Percentiles rank a stretch among this genome's conserved stretches.
Evolutionary conservation across 1,139 yeast genomes (phyloP).

Genomic region (Protomyces inundatus): DNA sequence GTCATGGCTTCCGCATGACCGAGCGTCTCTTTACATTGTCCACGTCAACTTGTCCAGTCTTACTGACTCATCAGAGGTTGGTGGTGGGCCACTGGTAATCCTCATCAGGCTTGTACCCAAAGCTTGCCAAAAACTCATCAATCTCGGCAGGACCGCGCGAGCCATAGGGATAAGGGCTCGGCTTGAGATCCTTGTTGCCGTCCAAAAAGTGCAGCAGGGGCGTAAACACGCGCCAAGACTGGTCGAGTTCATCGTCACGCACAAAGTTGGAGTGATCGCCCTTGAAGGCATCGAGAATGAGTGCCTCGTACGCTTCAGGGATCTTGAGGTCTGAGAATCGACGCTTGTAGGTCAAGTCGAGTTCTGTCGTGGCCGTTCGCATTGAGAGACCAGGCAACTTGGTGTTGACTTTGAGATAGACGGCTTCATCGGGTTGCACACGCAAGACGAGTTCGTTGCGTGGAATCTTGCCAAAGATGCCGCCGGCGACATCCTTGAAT

Average conservation of each 20-base stretch:
- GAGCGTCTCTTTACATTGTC: not conserved
- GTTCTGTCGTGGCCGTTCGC: constrained; percentile 75
- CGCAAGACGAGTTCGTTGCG: constrained; percentile 91
- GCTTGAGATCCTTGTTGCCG: constrained; percentile 42
- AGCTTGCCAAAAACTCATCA: constrained; percentile 54
- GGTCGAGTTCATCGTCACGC: constrained; percentile 93
- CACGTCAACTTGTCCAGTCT: not conserved
- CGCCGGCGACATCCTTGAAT: constrained; percentile 77
- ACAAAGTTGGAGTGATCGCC: constrained; percentile 97
- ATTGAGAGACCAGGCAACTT: constrained; percentile 89
- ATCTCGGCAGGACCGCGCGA: constrained; percentile 78
- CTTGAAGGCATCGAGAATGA: constrained; percentile 79
- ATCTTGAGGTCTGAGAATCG: constrained; percentile 77
- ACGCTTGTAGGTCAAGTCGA: constrained; percentile 76
- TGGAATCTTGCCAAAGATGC: constrained; percentile 74
- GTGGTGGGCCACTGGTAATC: constrained; percentile 69
- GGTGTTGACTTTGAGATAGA: constrained; percentile 84
- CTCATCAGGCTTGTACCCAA: constrained; percentile 64
- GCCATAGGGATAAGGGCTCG: constrained; percentile 80
- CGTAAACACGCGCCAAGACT: constrained; percentile 88
- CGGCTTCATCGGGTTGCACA: constrained; percentile 91
- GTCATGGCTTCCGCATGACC: too few relatives aligned
- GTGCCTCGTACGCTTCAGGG: constrained; percentile 96
- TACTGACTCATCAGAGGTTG: not conserved
- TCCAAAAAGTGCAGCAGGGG: constrained; percentile 81